A percentile compares a stretch with the other conserved stretches of the same genome.
These are phyloP conservation scores for Curvularia spicifera DNA, from an alignment of 2,329 filamentous ascomycete genomes.

Conservation along the genomic window DNA sequence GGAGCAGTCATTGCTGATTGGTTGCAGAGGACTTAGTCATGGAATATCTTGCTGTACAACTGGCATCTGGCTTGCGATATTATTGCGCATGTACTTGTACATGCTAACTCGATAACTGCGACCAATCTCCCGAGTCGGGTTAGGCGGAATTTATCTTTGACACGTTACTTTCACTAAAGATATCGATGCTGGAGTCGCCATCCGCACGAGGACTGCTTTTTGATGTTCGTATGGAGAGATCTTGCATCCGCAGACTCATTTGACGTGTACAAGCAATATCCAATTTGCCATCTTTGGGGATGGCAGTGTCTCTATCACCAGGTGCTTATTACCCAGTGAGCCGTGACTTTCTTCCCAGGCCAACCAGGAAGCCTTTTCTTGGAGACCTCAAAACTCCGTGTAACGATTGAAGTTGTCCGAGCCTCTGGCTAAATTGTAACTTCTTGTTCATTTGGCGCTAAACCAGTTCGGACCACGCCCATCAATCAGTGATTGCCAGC, in stretches of 20 bases:
- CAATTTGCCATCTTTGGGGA: not conserved
- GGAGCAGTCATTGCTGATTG: not conserved
- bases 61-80: not conserved
- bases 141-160: not conserved
- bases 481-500: not conserved
- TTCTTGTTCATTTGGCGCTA: not conserved
- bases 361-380: not conserved
- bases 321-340: not conserved
- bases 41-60: not conserved
- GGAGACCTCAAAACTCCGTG: not conserved
- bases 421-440: not conserved
- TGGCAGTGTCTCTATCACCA: not conserved
- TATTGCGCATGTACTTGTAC: not conserved
- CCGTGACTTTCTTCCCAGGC: not conserved
- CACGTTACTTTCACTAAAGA: not conserved
- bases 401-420: not conserved
- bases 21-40: not conserved
- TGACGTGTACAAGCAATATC: not conserved
- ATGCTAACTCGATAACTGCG: no score
- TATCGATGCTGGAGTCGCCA: not conserved
- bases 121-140: not conserved
- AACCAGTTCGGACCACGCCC: not conserved
- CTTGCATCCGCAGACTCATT: no score
- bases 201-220: no score
- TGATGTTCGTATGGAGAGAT: no score